Evolutionary conservation across 1,139 yeast genomes (phyloP).

Genomic region (Scheffersomyces insectosa): DNA sequence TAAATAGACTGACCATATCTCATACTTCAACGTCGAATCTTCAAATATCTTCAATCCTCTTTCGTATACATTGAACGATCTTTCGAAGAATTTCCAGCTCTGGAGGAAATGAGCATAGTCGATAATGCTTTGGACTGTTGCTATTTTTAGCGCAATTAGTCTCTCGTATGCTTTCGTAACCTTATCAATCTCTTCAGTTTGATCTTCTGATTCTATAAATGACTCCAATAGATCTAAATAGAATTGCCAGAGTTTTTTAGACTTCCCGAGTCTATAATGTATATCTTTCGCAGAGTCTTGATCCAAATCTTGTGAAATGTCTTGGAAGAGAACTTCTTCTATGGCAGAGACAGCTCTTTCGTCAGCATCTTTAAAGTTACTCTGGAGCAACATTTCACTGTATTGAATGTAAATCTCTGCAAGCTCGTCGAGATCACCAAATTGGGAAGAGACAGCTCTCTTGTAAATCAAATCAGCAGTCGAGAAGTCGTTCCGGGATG

Average conservation of each 20-base stretch:
- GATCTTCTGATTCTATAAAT: conserved; percentile 36
- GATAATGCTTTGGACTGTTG: conserved; percentile 67
- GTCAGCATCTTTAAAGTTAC: conserved; percentile 37
- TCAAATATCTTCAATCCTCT: conserved; percentile 59
- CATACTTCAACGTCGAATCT: conserved; percentile 60
- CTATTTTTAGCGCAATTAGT: conserved; percentile 61
- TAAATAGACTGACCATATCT: conserved; percentile 73
- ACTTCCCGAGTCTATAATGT: conserved; percentile 60
- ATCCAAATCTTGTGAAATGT: conserved; percentile 1
- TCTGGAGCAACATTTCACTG: conserved; percentile 56
- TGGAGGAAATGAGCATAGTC: conserved; percentile 68
- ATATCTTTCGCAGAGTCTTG: conserved; percentile 51
- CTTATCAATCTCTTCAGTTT: conserved; percentile 20
- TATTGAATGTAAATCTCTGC: conserved; percentile 71
- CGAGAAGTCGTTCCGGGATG: conserved; percentile 50
- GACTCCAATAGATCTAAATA: conserved; percentile 76
- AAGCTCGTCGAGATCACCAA: conserved; percentile 59
- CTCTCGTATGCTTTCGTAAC: conserved; percentile 53
- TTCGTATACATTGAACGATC: conserved; percentile 66
- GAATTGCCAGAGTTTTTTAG: conserved; percentile 68
- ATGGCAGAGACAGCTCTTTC: conserved; percentile 55
- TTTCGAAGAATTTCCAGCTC: conserved; percentile 46
- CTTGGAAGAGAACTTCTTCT: conserved; percentile 43
- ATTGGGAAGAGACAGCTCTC: conserved; percentile 74
- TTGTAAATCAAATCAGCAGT: conserved; percentile 66